Evolutionary conservation across 192 early-diverging fungal species (phyloP).

Genomic region (Entomortierella beljakovae): DNA sequence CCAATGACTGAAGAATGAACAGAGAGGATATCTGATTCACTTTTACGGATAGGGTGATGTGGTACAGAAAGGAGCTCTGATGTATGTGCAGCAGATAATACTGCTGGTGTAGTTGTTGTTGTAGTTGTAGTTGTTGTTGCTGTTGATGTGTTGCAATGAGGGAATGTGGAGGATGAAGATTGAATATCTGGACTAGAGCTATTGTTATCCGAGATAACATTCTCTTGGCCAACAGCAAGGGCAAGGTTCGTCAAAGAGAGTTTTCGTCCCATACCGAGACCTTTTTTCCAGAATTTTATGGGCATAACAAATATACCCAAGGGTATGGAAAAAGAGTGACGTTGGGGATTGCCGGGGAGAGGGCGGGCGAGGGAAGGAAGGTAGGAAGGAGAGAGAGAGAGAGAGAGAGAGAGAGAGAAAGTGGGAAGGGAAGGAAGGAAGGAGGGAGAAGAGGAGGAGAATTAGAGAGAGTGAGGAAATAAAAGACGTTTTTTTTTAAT

Average conservation of each 20-base stretch:
- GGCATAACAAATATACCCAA: neutral
- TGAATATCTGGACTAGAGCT: neutral
- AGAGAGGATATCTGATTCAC: conserved; percentile 10
- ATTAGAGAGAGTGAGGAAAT: neutral
- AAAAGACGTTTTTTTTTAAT: too few species aligned
- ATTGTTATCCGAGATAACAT: neutral
- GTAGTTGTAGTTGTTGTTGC: neutral
- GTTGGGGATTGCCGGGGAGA: neutral
- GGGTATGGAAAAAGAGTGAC: too few species aligned
- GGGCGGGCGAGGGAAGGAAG: neutral
- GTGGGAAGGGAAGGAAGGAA: neutral
- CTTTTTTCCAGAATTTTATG: conserved; percentile 34
- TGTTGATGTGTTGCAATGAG: neutral
- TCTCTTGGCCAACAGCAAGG: conserved; percentile 23
- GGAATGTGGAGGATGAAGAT: neutral
- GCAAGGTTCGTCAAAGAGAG: conserved; percentile 32
- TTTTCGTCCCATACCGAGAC: conserved; percentile 38
- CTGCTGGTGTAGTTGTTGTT: neutral
- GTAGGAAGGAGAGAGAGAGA: neutral
- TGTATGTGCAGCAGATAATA: neutral
- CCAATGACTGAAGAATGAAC: conserved; percentile 8
- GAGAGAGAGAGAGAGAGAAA: conserved; percentile 3
- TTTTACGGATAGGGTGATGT: neutral
- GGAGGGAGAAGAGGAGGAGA: neutral
- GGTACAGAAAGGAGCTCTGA: neutral